phyloP scores from a whole-genome alignment of 345 rosid species.

The Corchorus olitorius region DNA sequence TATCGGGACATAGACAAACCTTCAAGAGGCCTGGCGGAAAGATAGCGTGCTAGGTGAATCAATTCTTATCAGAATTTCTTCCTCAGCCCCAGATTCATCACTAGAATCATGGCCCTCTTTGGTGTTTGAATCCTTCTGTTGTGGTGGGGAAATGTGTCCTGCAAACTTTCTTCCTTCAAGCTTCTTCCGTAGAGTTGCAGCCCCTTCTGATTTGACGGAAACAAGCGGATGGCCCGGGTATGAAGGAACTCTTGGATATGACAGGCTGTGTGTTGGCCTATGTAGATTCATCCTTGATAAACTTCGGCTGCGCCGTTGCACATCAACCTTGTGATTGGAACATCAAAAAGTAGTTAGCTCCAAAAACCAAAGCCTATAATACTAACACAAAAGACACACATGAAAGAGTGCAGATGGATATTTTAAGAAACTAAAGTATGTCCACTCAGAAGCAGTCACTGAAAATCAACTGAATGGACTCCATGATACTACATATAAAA shows the following conservation, averaged over 20 bases:
- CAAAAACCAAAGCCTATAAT: conserved; percentile 9
- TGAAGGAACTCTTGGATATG: conserved; percentile 40
- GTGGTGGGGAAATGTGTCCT: conserved; percentile 14
- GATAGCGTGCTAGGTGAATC: conserved; percentile 83
- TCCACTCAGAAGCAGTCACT: background rate
- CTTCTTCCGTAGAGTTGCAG: conserved; percentile 37
- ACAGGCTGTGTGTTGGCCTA: conserved; percentile 46
- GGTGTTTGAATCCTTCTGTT: conserved; percentile 39
- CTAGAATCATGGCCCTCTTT: conserved; percentile 42
- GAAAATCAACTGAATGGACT: too few relatives aligned
- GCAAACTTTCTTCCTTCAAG: conserved; percentile 28
- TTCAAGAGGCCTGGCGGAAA: conserved; percentile 48
- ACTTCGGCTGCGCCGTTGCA: conserved; percentile 37
- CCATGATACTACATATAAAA: too few relatives aligned
- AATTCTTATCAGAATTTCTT: conserved; percentile 61
- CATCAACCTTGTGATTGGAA: conserved; percentile 48
- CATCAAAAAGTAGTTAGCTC: conserved; percentile 2
- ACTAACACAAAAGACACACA: background rate
- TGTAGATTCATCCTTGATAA: conserved; percentile 30
- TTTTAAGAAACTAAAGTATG: background rate
- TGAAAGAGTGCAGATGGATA: too few relatives aligned
- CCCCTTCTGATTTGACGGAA: conserved; percentile 62
- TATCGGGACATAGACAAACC: conserved; percentile 4
- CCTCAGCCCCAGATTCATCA: conserved; percentile 61
- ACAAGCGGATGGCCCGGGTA: conserved; percentile 32